Evolutionary conservation across 345 rosid genomes (phyloP).

Genomic region (rapeseed (Brassica napus)): DNA sequence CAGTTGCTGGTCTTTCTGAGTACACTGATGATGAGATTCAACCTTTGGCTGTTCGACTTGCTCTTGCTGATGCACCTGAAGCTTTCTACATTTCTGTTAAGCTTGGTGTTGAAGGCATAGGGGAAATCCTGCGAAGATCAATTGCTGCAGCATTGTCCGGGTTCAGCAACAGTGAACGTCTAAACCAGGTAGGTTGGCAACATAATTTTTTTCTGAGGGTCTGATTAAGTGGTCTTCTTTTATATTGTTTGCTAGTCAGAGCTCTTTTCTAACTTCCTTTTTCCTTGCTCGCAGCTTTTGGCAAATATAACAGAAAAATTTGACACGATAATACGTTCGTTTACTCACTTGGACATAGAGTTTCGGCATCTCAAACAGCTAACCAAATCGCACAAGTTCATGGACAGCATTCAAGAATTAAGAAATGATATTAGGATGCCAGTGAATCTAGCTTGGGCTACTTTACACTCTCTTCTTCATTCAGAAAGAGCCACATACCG

Average conservation of each 20-base stretch:
- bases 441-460: slow-evolving; percentile 78
- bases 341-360: slow-evolving; percentile 87
- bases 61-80: slow-evolving; percentile 92
- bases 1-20: slow-evolving; percentile 79
- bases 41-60: slow-evolving; percentile 73
- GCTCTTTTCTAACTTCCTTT: slow-evolving; percentile 26
- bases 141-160: slow-evolving; percentile 75
- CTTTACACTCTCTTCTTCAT: slow-evolving; percentile 94
- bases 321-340: slow-evolving; percentile 76
- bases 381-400: slow-evolving; percentile 69
- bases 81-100: slow-evolving; percentile 93
- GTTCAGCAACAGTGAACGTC: slow-evolving; percentile 82
- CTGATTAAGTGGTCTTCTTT: slow-evolving; percentile 3
- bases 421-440: slow-evolving; percentile 53
- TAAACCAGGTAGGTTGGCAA: slow-evolving; percentile 63
- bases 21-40: slow-evolving; percentile 84
- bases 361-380: slow-evolving; percentile 75
- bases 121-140: slow-evolving; percentile 89
- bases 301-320: slow-evolving; percentile 76
- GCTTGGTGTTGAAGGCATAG: slow-evolving; percentile 94
- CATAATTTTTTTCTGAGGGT: slow-evolving; percentile 16
- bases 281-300: slow-evolving; percentile 64
- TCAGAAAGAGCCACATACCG: slow-evolving; percentile 78
- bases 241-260: slow-evolving; percentile 3
- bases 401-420: slow-evolving; percentile 52